Evolutionary conservation across 495 filamentous ascomycete species (phyloP).

Genomic region (Lentithecium fluviatile): DNA sequence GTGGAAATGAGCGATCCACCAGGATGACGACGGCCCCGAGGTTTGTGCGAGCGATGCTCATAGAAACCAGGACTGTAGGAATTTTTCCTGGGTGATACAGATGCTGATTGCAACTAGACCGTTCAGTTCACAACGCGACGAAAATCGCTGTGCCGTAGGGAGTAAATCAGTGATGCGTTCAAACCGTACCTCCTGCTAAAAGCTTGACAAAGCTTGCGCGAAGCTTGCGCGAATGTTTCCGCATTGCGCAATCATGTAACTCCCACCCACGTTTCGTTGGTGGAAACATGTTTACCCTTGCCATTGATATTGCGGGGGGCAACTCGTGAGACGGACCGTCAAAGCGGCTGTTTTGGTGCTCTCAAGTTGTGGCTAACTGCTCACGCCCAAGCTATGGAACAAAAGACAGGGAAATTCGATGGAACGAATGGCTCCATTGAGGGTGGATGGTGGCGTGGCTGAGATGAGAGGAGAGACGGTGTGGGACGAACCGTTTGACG

Average conservation of each 20-base stretch:
- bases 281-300: slow-evolving; percentile 18
- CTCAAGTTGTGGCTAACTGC: no score
- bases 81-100: no score
- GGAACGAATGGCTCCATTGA: no score
- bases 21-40: background rate
- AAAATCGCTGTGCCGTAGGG: background rate
- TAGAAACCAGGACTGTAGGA: background rate
- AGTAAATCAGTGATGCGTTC: no score
- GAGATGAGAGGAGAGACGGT: no score
- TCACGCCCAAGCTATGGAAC: no score
- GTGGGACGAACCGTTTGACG: no score
- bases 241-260: background rate
- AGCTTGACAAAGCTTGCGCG: no score
- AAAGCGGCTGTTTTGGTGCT: no score
- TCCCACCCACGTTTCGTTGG: slow-evolving; percentile 10
- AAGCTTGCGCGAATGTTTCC: background rate
- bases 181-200: no score
- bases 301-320: slow-evolving; percentile 9
- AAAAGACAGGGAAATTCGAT: no score
- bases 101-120: background rate
- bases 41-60: background rate
- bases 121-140: background rate
- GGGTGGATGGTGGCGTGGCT: no score
- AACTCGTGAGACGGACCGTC: slow-evolving; percentile 5
- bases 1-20: slow-evolving; percentile 18